Percentiles rank a stretch among this genome's conserved stretches.
These are phyloP conservation scores for Ceratocystis variospora DNA, from an alignment of 2,329 filamentous ascomycete genomes.

Conservation along the genomic window DNA sequence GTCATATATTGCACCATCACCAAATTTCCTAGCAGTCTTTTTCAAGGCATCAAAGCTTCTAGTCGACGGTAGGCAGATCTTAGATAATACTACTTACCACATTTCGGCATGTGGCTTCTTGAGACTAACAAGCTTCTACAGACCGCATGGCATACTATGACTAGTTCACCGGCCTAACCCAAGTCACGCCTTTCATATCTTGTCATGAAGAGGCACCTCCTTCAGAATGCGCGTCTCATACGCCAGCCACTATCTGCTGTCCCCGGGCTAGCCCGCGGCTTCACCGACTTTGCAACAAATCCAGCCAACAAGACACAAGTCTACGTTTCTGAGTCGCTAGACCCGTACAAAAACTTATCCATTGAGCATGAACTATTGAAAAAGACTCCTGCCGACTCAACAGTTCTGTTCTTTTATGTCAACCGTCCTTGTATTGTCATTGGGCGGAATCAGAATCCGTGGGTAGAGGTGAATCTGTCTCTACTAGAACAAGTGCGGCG, in stretches of 20 bases:
- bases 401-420: slow-evolving; percentile 72
- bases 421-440: slow-evolving; percentile 82
- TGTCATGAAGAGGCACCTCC: not conserved
- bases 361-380: slow-evolving; percentile 84
- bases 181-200: not conserved
- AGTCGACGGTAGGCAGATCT: not conserved
- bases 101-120: not conserved
- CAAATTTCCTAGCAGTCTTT: too few species aligned
- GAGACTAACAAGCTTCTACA: not conserved
- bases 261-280: slow-evolving; percentile 20
- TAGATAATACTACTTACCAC: not conserved
- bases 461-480: slow-evolving; percentile 72
- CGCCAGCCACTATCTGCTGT: not conserved
- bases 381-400: slow-evolving; percentile 55
- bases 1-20: not conserved
- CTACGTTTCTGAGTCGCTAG: slow-evolving; percentile 53
- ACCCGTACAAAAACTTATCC: slow-evolving; percentile 83
- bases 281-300: slow-evolving; percentile 30
- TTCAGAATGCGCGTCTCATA: not conserved
- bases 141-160: not conserved
- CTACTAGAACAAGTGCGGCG: slow-evolving; percentile 31
- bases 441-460: slow-evolving; percentile 94
- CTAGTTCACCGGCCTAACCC: not conserved
- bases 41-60: too few species aligned
- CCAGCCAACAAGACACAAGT: slow-evolving; percentile 45